Percentiles rank a stretch among this genome's conserved stretches.
phyloP scores from a whole-genome alignment of 306 rosid genomes.

The Rubus idaeus region DNA sequence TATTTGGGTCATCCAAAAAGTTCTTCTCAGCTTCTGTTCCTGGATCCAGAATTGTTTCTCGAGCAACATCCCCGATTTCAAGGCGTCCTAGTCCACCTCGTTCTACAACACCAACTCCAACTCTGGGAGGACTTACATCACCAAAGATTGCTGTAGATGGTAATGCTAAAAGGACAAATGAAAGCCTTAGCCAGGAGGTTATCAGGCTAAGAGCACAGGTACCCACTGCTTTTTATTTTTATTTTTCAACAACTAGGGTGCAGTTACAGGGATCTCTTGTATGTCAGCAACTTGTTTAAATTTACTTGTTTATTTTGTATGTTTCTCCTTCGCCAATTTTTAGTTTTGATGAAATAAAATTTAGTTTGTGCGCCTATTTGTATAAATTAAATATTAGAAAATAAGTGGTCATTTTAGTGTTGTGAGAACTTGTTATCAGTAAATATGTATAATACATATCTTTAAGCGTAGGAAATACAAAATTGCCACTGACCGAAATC shows the following conservation, averaged over 20 bases:
- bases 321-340: neutral
- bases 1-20: conserved; percentile 96
- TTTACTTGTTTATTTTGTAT: neutral
- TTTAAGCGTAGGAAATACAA: neutral
- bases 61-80: conserved; percentile 98
- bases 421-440: neutral
- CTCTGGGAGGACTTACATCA: conserved; percentile 94
- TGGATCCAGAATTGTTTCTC: conserved; percentile 98
- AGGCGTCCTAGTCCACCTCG: conserved; percentile 99
- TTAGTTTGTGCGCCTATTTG: neutral
- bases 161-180: conserved; percentile 74
- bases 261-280: neutral
- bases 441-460: neutral
- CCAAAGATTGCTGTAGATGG: conserved; percentile 88
- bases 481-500: neutral
- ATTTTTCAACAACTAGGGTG: neutral
- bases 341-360: neutral
- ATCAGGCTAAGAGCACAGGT: conserved; percentile 92
- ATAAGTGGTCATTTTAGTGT: neutral
- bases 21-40: conserved; percentile 99
- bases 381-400: neutral
- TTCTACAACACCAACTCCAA: conserved; percentile 98
- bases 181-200: conserved; percentile 94
- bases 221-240: neutral
- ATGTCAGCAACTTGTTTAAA: neutral